Percentiles rank a stretch among this genome's conserved stretches.
phyloP scores from a whole-genome alignment of 352 stramenopile species.

The Globisporangium carolinianum region DNA sequence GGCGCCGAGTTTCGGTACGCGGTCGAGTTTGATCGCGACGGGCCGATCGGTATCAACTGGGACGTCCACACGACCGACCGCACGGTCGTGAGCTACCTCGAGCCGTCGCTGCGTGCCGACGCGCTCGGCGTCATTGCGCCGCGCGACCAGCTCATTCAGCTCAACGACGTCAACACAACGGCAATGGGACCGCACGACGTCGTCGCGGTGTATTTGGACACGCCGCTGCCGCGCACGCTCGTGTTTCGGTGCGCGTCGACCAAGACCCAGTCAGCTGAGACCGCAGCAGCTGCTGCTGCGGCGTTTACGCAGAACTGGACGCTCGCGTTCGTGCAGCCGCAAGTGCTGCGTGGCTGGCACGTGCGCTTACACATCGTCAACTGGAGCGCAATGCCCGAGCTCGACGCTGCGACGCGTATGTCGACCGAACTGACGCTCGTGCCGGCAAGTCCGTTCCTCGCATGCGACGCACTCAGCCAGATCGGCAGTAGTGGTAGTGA shows the following conservation, averaged over 20 bases:
- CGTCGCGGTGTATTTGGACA: slow-evolving; percentile 42
- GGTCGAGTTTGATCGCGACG: slow-evolving; percentile 41
- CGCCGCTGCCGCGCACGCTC: slow-evolving; percentile 32
- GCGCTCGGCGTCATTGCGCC: slow-evolving; percentile 40
- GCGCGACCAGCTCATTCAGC: slow-evolving; percentile 47
- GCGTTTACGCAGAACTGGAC: slow-evolving; percentile 39
- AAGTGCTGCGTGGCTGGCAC: slow-evolving; percentile 41
- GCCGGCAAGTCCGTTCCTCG: slow-evolving; percentile 31
- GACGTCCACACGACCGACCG: slow-evolving; percentile 42
- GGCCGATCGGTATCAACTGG: slow-evolving; percentile 67
- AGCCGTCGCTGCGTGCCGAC: slow-evolving; percentile 39
- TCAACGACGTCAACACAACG: slow-evolving; percentile 64
- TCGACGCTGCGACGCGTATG: slow-evolving; percentile 6
- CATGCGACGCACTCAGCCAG: slow-evolving; percentile 21
- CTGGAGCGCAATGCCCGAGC: slow-evolving; percentile 40
- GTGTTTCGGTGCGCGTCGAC: slow-evolving; percentile 35
- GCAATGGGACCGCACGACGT: slow-evolving; percentile 44
- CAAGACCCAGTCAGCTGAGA: slow-evolving; percentile 1
- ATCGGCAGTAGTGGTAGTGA: not conserved
- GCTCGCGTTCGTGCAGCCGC: slow-evolving; percentile 32
- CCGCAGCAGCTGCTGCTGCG: not conserved
- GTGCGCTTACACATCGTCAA: slow-evolving; percentile 46
- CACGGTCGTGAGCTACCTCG: slow-evolving; percentile 53
- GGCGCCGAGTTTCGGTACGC: slow-evolving; percentile 65
- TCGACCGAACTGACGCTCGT: slow-evolving; percentile 18